phyloP scores from a whole-genome alignment of 2,329 filamentous ascomycete species.

The Talaromyces sp. region DNA sequence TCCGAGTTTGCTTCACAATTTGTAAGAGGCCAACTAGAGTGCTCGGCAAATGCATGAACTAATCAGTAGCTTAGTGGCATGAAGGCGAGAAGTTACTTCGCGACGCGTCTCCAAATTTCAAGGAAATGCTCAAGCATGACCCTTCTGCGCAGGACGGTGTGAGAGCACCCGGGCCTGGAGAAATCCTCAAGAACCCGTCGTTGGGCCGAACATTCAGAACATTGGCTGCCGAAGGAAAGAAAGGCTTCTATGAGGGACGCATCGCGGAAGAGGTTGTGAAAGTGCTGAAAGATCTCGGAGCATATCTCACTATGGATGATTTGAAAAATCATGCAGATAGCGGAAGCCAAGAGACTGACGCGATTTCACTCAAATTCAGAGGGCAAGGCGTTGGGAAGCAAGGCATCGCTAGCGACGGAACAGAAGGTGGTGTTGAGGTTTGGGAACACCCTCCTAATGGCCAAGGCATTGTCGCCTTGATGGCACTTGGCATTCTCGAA shows the following conservation, averaged over 20 bases:
- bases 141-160: constrained; percentile 63
- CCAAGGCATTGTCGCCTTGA: constrained; percentile 89
- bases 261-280: constrained; percentile 78
- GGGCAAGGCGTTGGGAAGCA: constrained; percentile 58
- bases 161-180: constrained; percentile 71
- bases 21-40: constrained; percentile 50
- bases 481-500: constrained; percentile 89
- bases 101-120: constrained; percentile 75
- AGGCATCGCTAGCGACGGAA: constrained; percentile 37
- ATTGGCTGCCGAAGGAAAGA: constrained; percentile 75
- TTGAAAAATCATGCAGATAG: constrained; percentile 68
- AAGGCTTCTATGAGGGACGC: constrained; percentile 83
- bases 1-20: constrained; percentile 69
- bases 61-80: constrained; percentile 60
- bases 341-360: constrained; percentile 74
- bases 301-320: constrained; percentile 74
- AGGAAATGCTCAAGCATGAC: constrained; percentile 83
- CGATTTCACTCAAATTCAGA: constrained; percentile 76
- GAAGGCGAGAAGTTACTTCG: constrained; percentile 61
- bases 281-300: constrained; percentile 71
- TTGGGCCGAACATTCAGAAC: constrained; percentile 77
- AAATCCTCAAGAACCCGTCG: constrained; percentile 82
- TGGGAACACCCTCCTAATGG: constrained; percentile 98
- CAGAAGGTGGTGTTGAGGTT: constrained; percentile 61
- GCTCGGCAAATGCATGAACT: not conserved